These are phyloP conservation scores for Pelargonium citronellum DNA, from an alignment of 441 rosid species.

Conservation along the genomic window DNA sequence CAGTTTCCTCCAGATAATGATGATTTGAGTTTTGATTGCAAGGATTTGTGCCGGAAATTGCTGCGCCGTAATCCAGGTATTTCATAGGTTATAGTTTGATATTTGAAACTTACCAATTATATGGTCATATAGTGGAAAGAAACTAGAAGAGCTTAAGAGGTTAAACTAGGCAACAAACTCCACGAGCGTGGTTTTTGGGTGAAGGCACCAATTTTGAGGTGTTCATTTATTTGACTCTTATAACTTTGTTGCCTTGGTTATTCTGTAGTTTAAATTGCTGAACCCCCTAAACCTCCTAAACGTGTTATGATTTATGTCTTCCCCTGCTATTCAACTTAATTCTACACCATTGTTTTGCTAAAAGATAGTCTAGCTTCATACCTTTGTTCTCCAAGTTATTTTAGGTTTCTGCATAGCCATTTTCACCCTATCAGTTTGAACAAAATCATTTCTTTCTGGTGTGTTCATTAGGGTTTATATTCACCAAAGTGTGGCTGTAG, in stretches of 20 bases:
- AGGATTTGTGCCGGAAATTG: conserved; percentile 82
- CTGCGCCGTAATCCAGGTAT: conserved; percentile 93
- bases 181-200: neutral
- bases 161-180: neutral
- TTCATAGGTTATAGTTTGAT: conserved; percentile 5
- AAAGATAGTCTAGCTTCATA: neutral
- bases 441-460: neutral
- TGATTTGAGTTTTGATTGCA: conserved; percentile 61
- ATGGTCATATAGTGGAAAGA: conserved; percentile 9
- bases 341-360: neutral
- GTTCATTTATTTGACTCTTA: neutral
- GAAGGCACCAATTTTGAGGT: neutral
- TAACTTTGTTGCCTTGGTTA: neutral
- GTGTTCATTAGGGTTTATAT: conserved; percentile 2
- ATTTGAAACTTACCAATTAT: conserved; percentile 12
- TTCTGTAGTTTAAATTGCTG: neutral
- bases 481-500: neutral
- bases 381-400: neutral
- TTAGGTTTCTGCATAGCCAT: neutral
- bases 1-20: conserved; percentile 56
- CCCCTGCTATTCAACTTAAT: neutral
- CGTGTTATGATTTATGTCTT: neutral
- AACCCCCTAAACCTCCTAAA: neutral
- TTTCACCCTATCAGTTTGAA: neutral
- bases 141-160: neutral